Conservation (phyloP, 2,329 filamentous ascomycete genomes). For the Aspergillus sp. region DNA sequence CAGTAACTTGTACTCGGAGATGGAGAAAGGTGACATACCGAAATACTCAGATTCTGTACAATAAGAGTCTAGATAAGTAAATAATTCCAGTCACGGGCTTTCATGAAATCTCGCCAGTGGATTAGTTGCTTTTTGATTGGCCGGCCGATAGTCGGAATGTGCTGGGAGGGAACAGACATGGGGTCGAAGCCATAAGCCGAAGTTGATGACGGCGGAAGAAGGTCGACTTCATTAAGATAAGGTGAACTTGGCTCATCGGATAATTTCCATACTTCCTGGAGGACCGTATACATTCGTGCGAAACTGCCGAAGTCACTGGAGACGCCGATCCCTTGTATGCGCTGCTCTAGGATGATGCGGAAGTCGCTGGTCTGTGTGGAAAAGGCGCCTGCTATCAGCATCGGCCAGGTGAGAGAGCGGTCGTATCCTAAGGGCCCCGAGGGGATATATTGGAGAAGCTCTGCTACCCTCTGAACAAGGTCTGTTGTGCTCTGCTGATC, state of each 20-base stretch:
- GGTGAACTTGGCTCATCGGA: too few species aligned
- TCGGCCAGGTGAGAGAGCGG: slow-evolving; percentile 88
- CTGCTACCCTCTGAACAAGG: slow-evolving; percentile 75
- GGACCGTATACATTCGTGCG: slow-evolving; percentile 75
- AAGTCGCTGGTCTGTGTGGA: slow-evolving; percentile 74
- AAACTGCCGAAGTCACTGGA: slow-evolving; percentile 79
- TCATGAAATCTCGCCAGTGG: slow-evolving; percentile 95
- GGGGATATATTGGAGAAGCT: slow-evolving; percentile 79
- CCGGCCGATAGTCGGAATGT: slow-evolving; percentile 15
- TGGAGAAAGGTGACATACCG: too few species aligned
- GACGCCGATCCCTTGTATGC: slow-evolving; percentile 75
- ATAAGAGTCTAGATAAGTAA: slow-evolving; percentile 71
- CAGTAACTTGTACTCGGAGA: too few species aligned
- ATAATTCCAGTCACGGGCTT: slow-evolving; percentile 86
- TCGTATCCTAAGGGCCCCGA: slow-evolving; percentile 81
- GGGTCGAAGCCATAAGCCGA: neutral
- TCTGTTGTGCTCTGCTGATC: slow-evolving; percentile 72
- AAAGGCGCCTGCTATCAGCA: slow-evolving; percentile 81
- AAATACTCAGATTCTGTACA: too few species aligned
- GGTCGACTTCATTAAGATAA: too few species aligned
- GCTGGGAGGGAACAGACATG: slow-evolving; percentile 4
- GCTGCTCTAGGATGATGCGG: slow-evolving; percentile 75
- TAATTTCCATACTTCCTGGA: slow-evolving; percentile 78
- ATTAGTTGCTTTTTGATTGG: slow-evolving; percentile 62
- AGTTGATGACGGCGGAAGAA: too few species aligned